Evolutionary conservation across 257 asterid genomes (phyloP).

Genomic region (Lantana camara): DNA sequence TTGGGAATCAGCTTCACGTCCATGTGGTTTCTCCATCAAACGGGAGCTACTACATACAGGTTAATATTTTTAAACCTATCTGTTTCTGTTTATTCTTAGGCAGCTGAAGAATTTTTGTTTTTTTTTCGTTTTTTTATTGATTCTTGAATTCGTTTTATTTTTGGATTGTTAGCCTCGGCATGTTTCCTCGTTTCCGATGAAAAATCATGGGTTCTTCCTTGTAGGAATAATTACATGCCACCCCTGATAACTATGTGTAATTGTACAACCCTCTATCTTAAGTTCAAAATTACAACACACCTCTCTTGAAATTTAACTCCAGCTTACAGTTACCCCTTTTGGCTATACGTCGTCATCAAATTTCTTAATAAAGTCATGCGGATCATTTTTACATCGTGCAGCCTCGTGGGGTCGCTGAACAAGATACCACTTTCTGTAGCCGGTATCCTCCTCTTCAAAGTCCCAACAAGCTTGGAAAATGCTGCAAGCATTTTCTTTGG

Average conservation of each 20-base stretch:
- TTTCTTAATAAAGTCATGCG: too few species aligned
- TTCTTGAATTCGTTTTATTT: too few species aligned
- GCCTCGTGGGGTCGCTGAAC: constrained; percentile 90
- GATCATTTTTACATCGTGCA: constrained; percentile 30
- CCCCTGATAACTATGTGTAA: background rate
- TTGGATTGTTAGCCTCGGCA: too few species aligned
- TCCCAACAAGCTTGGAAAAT: constrained; percentile 80
- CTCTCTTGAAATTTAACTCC: too few species aligned
- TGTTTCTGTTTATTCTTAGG: constrained; percentile 6
- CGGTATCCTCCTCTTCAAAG: constrained; percentile 79
- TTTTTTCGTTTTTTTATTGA: background rate
- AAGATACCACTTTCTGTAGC: constrained; percentile 89
- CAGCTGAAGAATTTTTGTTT: background rate
- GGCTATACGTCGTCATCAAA: background rate
- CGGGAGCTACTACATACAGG: constrained; percentile 94
- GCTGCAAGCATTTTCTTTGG: constrained; percentile 82
- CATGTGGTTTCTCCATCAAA: constrained; percentile 98
- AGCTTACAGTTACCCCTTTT: too few species aligned
- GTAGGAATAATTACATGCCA: background rate
- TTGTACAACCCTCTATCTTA: too few species aligned
- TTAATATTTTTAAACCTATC: constrained; percentile 18
- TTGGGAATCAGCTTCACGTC: constrained; percentile 89
- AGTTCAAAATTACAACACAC: too few species aligned
- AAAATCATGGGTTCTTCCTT: too few species aligned
- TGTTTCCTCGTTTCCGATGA: too few species aligned